A percentile compares a stretch with the other conserved stretches of the same genome.
Conservation (phyloP, 257 asterid species). For the Nicotiana tomentosiformis region DNA sequence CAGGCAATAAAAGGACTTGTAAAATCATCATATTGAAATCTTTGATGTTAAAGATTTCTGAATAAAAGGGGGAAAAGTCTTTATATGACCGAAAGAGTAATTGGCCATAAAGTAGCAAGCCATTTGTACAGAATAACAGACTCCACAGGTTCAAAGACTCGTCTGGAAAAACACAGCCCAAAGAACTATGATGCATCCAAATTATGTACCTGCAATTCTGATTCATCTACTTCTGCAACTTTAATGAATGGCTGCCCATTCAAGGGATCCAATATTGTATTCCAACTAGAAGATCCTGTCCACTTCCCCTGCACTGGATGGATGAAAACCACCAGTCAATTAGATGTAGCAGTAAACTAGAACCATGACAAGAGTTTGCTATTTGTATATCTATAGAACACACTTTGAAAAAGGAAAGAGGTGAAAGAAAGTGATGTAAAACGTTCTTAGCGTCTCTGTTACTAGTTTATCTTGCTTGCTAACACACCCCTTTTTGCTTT, state of each 20-base stretch:
- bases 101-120: background rate
- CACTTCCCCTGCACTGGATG: slow-evolving; percentile 87
- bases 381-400: background rate
- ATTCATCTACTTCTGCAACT: slow-evolving; percentile 74
- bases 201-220: slow-evolving; percentile 54
- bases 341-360: background rate
- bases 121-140: background rate
- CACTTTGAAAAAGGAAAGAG: background rate
- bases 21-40: background rate
- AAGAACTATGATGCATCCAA: background rate
- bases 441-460: background rate
- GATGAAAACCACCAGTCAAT: slow-evolving; percentile 10
- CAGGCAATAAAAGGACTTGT: slow-evolving; percentile 11
- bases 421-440: background rate
- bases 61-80: background rate
- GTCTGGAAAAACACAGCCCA: background rate
- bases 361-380: background rate
- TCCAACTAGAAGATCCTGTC: slow-evolving; percentile 56
- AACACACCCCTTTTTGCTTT: background rate
- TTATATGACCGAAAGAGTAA: background rate
- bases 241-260: slow-evolving; percentile 88
- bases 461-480: background rate
- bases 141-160: background rate
- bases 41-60: background rate
- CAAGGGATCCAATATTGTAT: slow-evolving; percentile 69